phyloP scores from a whole-genome alignment of 2,329 filamentous ascomycete species.

The Monosporascus sp. region DNA sequence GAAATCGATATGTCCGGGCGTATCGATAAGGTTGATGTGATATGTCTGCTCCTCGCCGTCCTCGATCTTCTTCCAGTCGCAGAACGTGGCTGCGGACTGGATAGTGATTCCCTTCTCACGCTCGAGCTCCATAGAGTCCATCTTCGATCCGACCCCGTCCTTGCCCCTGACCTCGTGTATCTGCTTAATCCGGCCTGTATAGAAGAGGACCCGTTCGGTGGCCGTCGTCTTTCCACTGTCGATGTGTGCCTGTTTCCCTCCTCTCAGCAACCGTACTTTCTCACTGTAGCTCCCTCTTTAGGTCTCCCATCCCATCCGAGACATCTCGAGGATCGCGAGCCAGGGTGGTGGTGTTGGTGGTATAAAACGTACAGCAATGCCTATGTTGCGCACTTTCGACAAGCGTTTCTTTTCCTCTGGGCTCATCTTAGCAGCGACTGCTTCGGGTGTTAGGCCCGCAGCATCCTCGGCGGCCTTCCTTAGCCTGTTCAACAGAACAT shows the following conservation, averaged over 20 bases:
- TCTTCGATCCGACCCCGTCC: conserved; percentile 94
- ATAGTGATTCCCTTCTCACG: conserved; percentile 98
- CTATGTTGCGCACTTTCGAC: conserved; percentile 86
- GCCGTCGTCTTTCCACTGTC: conserved; percentile 97
- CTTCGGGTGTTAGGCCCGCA: conserved; percentile 48
- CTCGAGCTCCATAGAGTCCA: conserved; percentile 99
- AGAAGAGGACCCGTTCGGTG: conserved; percentile 95
- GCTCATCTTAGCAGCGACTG: conserved; percentile 72
- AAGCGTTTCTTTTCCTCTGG: conserved; percentile 74
- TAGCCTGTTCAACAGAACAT: conserved; percentile 27
- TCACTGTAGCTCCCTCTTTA: neutral
- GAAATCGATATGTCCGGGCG: conserved; percentile 97
- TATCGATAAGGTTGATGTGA: conserved; percentile 98
- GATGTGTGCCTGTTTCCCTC: conserved; percentile 70
- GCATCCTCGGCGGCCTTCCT: conserved; percentile 49
- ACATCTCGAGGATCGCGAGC: neutral
- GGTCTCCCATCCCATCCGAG: neutral
- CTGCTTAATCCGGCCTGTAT: conserved; percentile 91
- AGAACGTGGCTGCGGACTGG: conserved; percentile 95
- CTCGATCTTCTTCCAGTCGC: conserved; percentile 88
- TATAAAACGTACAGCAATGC: conserved; percentile 72
- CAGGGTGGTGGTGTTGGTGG: neutral
- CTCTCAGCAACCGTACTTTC: conserved; percentile 6
- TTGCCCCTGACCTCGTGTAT: conserved; percentile 97
- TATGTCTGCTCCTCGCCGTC: conserved; percentile 83